Conservation (phyloP, 495 filamentous ascomycete species). For the Terfezia claveryi region DNA sequence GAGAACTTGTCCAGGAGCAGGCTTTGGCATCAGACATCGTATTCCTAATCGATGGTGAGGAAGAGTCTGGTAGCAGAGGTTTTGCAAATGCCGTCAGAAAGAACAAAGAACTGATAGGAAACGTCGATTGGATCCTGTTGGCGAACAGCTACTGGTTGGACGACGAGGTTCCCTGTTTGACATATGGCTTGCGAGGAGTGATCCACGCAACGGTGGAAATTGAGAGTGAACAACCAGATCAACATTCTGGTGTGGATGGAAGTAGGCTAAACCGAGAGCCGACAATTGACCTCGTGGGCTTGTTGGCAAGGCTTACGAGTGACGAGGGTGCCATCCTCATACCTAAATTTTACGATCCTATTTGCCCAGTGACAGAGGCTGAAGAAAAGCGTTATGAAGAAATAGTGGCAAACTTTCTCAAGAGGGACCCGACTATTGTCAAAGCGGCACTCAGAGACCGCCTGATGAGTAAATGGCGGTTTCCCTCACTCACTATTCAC, state of each 20-base stretch:
- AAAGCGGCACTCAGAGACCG: constrained; percentile 16
- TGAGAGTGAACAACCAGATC: constrained; percentile 63
- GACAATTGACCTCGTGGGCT: constrained; percentile 64
- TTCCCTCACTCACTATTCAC: constrained; percentile 82
- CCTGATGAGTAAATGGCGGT: constrained; percentile 86
- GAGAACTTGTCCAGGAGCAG: constrained; percentile 60
- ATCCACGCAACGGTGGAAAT: constrained; percentile 79
- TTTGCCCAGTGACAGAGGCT: constrained; percentile 48
- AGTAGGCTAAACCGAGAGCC: constrained; percentile 73
- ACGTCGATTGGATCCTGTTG: constrained; percentile 77
- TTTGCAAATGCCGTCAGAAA: constrained; percentile 58
- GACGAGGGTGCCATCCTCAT: constrained; percentile 38
- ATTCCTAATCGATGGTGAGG: constrained; percentile 90
- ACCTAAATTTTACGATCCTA: constrained; percentile 65
- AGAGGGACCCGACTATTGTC: constrained; percentile 22
- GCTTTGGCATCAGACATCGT: constrained; percentile 63
- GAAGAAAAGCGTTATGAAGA: constrained; percentile 68
- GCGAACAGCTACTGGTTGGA: constrained; percentile 98
- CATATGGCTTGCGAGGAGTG: constrained; percentile 85
- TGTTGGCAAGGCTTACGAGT: constrained; percentile 58
- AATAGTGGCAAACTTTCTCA: constrained; percentile 53
- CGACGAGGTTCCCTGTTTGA: constrained; percentile 82
- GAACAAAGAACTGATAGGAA: constrained; percentile 65
- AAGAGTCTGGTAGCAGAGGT: constrained; percentile 79
- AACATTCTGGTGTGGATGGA: constrained; percentile 90